phyloP scores from a whole-genome alignment of 768 basidiomycete species.

The Suillus bovinus region DNA sequence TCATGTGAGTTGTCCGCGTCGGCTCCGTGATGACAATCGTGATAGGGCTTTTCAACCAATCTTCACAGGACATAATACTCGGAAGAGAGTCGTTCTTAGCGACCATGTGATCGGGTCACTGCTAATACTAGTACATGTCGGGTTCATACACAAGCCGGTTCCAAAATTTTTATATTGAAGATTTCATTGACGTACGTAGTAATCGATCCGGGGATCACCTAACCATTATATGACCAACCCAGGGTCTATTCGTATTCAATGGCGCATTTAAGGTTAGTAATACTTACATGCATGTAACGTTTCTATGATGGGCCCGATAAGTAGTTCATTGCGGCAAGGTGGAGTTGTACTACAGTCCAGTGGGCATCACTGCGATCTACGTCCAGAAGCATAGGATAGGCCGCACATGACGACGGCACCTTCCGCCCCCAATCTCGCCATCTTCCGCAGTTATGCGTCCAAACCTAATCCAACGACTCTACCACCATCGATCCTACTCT shows the following conservation, averaged over 20 bases:
- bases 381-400: neutral
- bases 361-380: neutral
- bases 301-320: neutral
- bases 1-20: no score
- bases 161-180: neutral
- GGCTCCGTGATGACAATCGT: neutral
- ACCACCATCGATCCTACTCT: conserved; percentile 66
- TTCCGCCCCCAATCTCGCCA: conserved; percentile 42
- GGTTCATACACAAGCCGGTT: neutral
- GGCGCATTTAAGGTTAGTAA: neutral
- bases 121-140: neutral
- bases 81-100: neutral
- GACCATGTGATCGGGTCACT: neutral
- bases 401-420: neutral
- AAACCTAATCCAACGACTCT: conserved; percentile 47
- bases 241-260: neutral
- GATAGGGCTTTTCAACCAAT: neutral
- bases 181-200: conserved; percentile 3
- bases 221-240: neutral
- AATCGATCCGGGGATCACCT: neutral
- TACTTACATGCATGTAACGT: conserved; percentile 5
- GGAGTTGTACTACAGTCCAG: neutral
- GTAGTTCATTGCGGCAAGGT: neutral
- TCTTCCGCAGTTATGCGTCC: conserved; percentile 63
- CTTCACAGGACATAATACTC: neutral